phyloP scores from a whole-genome alignment of 1,284 basidiomycete species.

The Cutaneotrichosporon cutaneum region DNA sequence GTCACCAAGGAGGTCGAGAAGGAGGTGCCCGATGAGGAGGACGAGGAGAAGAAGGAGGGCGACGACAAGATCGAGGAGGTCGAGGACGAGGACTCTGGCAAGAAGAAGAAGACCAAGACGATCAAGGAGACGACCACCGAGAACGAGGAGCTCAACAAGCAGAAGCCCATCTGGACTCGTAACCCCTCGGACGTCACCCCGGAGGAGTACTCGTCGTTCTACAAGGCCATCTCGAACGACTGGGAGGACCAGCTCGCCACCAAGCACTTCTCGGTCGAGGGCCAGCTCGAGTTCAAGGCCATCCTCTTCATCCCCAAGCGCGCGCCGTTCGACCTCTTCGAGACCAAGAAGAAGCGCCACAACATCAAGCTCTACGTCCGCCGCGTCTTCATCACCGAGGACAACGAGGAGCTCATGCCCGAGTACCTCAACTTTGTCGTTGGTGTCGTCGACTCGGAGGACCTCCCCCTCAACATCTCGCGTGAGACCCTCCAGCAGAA shows the following conservation, averaged over 20 bases:
- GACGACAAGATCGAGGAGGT: conserved; percentile 66
- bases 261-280: conserved; percentile 99
- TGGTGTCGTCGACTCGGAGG: conserved; percentile 99
- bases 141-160: conserved; percentile 99
- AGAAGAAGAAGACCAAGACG: conserved; percentile 95
- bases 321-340: conserved; percentile 98
- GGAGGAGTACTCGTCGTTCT: conserved; percentile 96
- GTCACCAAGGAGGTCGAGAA: conserved; percentile 99
- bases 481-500: conserved; percentile 99
- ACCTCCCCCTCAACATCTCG: conserved; percentile 99
- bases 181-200: conserved; percentile 89
- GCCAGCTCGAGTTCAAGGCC: conserved; percentile 99
- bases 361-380: conserved; percentile 99
- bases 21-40: conserved; percentile 78
- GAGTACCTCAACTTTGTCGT: conserved; percentile 99
- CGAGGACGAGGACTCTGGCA: conserved; percentile 75
- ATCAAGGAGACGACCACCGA: conserved; percentile 85
- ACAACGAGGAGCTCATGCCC: conserved; percentile 99
- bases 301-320: conserved; percentile 97
- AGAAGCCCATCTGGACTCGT: conserved; percentile 99
- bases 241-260: conserved; percentile 99
- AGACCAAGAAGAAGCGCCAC: conserved; percentile 99
- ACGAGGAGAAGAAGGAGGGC: conserved; percentile 65
- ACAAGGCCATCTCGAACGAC: conserved; percentile 99
- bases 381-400: conserved; percentile 99